Conservation (phyloP, 2,329 filamentous ascomycete genomes). For the Colletotrichum noveboracense region DNA sequence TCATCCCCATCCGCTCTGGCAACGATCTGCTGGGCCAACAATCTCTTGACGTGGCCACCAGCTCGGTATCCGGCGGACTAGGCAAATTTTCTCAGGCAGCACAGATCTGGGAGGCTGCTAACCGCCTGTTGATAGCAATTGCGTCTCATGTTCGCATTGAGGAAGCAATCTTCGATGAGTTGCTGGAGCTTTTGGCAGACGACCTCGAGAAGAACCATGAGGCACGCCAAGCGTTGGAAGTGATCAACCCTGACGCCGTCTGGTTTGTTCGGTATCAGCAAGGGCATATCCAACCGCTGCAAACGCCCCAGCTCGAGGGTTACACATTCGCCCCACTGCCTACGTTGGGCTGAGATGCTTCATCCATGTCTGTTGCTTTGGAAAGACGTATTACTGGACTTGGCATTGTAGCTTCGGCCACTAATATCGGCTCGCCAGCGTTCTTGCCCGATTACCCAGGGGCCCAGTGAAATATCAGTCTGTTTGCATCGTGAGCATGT, state of each 20-base stretch:
- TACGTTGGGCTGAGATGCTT: background rate
- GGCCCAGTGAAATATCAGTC: background rate
- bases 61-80: conserved; percentile 40
- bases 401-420: background rate
- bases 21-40: conserved; percentile 27
- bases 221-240: conserved; percentile 64
- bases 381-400: background rate
- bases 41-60: background rate
- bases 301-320: conserved; percentile 48
- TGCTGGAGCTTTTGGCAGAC: conserved; percentile 67
- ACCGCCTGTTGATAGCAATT: conserved; percentile 64
- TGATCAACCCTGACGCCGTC: conserved; percentile 75
- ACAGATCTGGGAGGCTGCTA: conserved; percentile 68
- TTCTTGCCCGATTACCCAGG: background rate
- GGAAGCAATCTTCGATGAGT: conserved; percentile 74
- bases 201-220: conserved; percentile 49
- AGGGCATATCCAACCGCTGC: conserved; percentile 41
- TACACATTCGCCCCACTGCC: conserved; percentile 37
- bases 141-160: conserved; percentile 67
- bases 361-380: background rate
- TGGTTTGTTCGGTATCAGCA: conserved; percentile 69
- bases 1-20: conserved; percentile 31
- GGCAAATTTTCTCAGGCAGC: conserved; percentile 66
- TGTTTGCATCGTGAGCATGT: background rate
- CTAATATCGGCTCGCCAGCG: background rate